Evolutionary conservation across 345 rosid species (phyloP).

Genomic region (Sisymbrium altissimum): DNA sequence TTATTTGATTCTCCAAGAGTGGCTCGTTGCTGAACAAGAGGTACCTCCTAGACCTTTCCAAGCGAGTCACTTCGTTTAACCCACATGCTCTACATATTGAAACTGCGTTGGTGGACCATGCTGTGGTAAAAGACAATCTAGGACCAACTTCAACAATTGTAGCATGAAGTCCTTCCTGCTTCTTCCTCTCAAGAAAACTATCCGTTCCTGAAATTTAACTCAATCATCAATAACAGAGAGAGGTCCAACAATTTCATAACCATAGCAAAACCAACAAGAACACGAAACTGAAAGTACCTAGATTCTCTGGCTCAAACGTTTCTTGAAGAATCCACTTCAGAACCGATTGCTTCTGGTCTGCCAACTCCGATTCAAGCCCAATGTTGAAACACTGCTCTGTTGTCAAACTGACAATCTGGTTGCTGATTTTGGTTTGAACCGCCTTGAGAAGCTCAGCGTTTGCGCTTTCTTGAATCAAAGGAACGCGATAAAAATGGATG

Average conservation of each 20-base stretch:
- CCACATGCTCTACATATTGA: constrained; percentile 84
- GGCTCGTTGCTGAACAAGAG: constrained; percentile 57
- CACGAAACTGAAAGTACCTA: constrained; percentile 35
- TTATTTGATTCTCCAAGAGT: constrained; percentile 50
- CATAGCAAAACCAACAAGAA: neutral
- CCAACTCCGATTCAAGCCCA: constrained; percentile 47
- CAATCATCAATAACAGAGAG: constrained; percentile 6
- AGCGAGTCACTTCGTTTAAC: constrained; percentile 61
- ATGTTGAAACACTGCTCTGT: constrained; percentile 88
- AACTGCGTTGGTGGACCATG: constrained; percentile 93
- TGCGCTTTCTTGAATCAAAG: constrained; percentile 75
- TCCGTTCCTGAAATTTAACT: constrained; percentile 43
- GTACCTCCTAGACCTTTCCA: constrained; percentile 89
- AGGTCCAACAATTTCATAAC: neutral
- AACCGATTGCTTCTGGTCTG: constrained; percentile 48
- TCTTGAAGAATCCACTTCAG: constrained; percentile 88
- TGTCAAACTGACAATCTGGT: constrained; percentile 66
- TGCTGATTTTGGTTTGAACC: constrained; percentile 58
- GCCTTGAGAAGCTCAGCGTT: constrained; percentile 58
- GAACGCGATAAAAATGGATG: constrained; percentile 69
- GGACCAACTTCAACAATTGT: constrained; percentile 86
- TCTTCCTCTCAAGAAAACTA: constrained; percentile 81
- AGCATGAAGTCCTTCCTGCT: constrained; percentile 52
- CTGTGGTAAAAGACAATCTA: constrained; percentile 81
- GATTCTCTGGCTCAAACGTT: constrained; percentile 85